Evolutionary conservation across 306 rosid genomes (phyloP), one percentile per base, ranked within the genome.

Genomic region (Dryas octopetala): DNA sequence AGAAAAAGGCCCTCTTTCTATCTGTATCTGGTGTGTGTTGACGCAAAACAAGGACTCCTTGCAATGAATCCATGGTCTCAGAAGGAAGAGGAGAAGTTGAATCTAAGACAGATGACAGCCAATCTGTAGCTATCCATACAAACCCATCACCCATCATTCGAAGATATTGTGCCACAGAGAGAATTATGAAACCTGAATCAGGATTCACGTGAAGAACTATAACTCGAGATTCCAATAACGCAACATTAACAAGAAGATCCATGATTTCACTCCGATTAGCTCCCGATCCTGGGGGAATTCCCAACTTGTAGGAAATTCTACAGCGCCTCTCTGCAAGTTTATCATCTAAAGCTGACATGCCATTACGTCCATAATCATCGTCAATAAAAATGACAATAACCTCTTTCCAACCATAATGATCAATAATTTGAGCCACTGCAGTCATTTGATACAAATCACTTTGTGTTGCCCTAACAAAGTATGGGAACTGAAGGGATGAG

Each of bases 41-140:
- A 70, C 99, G 98, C 88, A 95, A 76, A 80, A 71, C 90, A 85
- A 95, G 78, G 48, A 86, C 86, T 66, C 99, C 99, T 74, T 95
- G 97, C 74, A 92, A 74, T 43, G 75, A 66, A 57, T 87, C 85
- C 87, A 83, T 85, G 55, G 48, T 83, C 17, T 82, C 89, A 1
- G 68, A 59, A 78, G 87, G 81, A 23, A 81, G 90, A 75, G 88
- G 85, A 26, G 60, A 66, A 15, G 64, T 16, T 66, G 96, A 87
- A 80, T 96, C 99, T 70, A 96, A 54, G 66, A 88, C 83, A 75
- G 90, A 79, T 0, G 98, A 86, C 57, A 96, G 97, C 98, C 98
- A 96, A 47, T 96, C 98, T 0, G 98, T 90, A 49, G 96, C 92
- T 76, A 96, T 92, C 99, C 99, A 96, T 17, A 86, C 99, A 80